These are phyloP conservation scores for Camelina sativa DNA, from an alignment of 345 rosid genomes.

Conservation along the genomic window DNA sequence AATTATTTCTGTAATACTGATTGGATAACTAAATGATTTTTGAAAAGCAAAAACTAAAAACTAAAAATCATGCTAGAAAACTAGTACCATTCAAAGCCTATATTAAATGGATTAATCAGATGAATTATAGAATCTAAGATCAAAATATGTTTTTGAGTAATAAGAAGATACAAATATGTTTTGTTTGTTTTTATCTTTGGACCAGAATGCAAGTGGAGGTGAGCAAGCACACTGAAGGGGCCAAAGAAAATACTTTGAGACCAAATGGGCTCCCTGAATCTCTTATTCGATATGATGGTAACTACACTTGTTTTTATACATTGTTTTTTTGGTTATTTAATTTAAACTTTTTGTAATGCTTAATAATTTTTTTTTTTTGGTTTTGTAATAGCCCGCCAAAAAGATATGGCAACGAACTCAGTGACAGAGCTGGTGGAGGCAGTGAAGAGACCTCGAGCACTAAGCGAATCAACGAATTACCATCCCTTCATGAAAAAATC, in stretches of 20 bases:
- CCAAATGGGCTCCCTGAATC: slow-evolving; percentile 98
- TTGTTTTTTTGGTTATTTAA: neutral
- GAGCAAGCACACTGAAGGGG: slow-evolving; percentile 92
- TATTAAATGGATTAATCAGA: too few species aligned
- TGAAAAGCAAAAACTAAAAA: too few species aligned
- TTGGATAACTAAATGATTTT: too few species aligned
- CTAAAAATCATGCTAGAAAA: too few species aligned
- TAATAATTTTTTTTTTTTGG: neutral
- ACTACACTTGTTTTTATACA: slow-evolving; percentile 31
- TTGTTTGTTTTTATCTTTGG: slow-evolving; percentile 30
- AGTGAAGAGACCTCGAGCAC: slow-evolving; percentile 80
- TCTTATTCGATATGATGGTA: slow-evolving; percentile 92
- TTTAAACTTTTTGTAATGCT: neutral
- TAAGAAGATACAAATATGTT: neutral
- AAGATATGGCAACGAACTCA: slow-evolving; percentile 69
- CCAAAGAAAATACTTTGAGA: slow-evolving; percentile 75
- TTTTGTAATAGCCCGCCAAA: slow-evolving; percentile 73
- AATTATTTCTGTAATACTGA: too few species aligned
- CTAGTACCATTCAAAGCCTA: too few species aligned
- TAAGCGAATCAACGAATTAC: slow-evolving; percentile 68
- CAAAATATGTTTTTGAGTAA: neutral
- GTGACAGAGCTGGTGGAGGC: slow-evolving; percentile 90
- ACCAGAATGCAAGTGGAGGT: slow-evolving; percentile 97
- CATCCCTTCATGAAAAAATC: slow-evolving; percentile 60
- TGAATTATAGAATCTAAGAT: neutral